Evolutionary conservation across 768 basidiomycete species (phyloP).

Genomic region (Panellus pusillus): DNA sequence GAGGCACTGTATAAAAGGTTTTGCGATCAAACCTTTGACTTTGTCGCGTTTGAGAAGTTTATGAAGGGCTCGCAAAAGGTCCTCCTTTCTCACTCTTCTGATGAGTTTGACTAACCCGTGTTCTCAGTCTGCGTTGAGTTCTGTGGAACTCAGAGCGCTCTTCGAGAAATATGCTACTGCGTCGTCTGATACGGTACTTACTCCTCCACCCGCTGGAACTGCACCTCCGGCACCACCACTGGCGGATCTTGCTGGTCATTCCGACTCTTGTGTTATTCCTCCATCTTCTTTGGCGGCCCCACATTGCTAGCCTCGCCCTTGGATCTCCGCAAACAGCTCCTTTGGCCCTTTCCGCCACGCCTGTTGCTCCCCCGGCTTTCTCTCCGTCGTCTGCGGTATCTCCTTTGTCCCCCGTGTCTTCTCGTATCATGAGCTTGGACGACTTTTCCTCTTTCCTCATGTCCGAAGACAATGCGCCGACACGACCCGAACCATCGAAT

Average conservation of each 20-base stretch:
- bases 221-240: too few species aligned
- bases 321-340: too few species aligned
- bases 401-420: conserved; percentile 6
- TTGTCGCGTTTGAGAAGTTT: conserved; percentile 23
- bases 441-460: conserved; percentile 63
- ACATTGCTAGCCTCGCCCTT: too few species aligned
- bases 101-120: neutral
- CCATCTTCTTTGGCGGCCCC: too few species aligned
- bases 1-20: conserved; percentile 43
- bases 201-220: too few species aligned
- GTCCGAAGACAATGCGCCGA: conserved; percentile 54
- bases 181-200: too few species aligned
- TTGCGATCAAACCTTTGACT: conserved; percentile 16
- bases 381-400: neutral
- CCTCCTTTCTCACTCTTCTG: neutral
- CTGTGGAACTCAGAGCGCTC: conserved; percentile 20
- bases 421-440: conserved; percentile 41
- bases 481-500: conserved; percentile 41
- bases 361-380: neutral
- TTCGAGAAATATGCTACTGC: conserved; percentile 25
- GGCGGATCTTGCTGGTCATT: too few species aligned
- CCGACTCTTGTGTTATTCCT: too few species aligned
- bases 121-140: conserved; percentile 25
- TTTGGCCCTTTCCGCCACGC: too few species aligned
- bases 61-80: conserved; percentile 26